Evolutionary conservation across 169 alveolate species (phyloP), one percentile per base, ranked within the genome.

Genomic region (Plasmodium gaboni): DNA sequence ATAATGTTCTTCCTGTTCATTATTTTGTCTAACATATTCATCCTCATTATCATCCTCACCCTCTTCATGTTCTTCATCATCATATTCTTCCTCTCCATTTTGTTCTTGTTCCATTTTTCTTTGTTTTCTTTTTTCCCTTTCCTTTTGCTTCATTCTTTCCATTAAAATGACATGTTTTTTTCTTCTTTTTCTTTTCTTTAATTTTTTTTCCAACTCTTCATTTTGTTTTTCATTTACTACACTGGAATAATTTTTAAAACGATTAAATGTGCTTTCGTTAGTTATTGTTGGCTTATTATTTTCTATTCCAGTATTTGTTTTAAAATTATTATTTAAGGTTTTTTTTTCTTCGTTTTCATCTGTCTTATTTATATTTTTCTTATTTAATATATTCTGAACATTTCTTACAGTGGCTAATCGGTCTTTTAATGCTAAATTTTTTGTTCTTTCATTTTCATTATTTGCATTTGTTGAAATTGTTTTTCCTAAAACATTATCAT

Each of bases 361-460:
- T 44, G 76, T 53, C 86, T 67, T 83, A 68, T 83, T 68, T 59
- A 70, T 64, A 83, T 83, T 83, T 72, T 67, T 83, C 50, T 83
- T 83, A 61, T 70, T 70, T 59, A 83, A 50, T 64, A 83, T 70
- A 46, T 83, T 83, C 59, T 83, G 91, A 15, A 46, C 91, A 57
- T 83, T 83, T 53, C 91, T 44, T 65, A 83, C 91, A 10, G 91
- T 69, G 44, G 91, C 91, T 32, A 83, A 38, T 83, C 91, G 68
- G 46, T 83, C 91, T 69, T 83, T 83, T 26, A 83, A 83, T 15
- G 91, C 50, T n/a, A 83, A 22, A 53, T 83, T 67, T 83, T 83
- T 83, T 38, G 65, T 69, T 69, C 73, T 67, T 32, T 83, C 91
- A 83, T 83, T 83, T 83, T 83, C 91, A 61, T 59, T 70, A 69